A percentile compares a stretch with the other conserved stretches of the same genome.
These are phyloP conservation scores for Calonectria multiphialidica DNA, from an alignment of 2,329 filamentous ascomycete species.

Conservation along the genomic window DNA sequence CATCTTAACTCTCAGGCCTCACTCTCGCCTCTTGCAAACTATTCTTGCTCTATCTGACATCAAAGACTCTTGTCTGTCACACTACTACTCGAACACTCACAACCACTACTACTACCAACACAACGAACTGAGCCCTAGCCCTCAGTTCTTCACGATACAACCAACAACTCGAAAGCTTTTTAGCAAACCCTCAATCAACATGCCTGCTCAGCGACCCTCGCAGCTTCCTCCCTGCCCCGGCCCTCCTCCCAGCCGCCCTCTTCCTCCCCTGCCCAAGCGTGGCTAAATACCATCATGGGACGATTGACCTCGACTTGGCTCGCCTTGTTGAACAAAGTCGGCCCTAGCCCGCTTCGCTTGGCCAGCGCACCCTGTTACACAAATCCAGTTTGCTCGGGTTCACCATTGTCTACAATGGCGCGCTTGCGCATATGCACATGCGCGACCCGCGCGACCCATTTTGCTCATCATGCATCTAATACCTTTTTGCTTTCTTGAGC, in stretches of 20 bases:
- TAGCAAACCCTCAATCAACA: constrained; percentile 46
- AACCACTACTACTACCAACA: constrained; percentile 25
- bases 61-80: constrained; percentile 13
- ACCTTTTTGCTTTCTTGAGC: constrained; percentile 29
- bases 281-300: constrained; percentile 52
- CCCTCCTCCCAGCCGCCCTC: constrained; percentile 73
- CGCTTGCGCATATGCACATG: constrained; percentile 40
- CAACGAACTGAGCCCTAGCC: constrained; percentile 37
- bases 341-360: constrained; percentile 10
- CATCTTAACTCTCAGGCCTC: constrained; percentile 30
- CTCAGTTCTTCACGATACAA: constrained; percentile 32
- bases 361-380: constrained; percentile 34
- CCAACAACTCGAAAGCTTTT: constrained; percentile 28
- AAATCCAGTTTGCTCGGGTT: constrained; percentile 35
- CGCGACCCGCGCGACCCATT: constrained; percentile 34
- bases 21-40: constrained; percentile 28
- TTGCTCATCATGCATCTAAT: constrained; percentile 37
- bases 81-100: constrained; percentile 25
- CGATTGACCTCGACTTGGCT: constrained; percentile 17
- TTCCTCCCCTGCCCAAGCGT: constrained; percentile 74
- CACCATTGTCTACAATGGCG: constrained; percentile 32
- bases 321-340: constrained; percentile 21
- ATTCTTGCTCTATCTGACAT: constrained; percentile 19
- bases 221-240: constrained; percentile 77
- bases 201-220: constrained; percentile 72